Percentiles rank a stretch among this genome's conserved stretches.
These are phyloP conservation scores for Tetrapisispora arboricola DNA, from an alignment of 805 yeast genomes.

Conservation along the genomic window DNA sequence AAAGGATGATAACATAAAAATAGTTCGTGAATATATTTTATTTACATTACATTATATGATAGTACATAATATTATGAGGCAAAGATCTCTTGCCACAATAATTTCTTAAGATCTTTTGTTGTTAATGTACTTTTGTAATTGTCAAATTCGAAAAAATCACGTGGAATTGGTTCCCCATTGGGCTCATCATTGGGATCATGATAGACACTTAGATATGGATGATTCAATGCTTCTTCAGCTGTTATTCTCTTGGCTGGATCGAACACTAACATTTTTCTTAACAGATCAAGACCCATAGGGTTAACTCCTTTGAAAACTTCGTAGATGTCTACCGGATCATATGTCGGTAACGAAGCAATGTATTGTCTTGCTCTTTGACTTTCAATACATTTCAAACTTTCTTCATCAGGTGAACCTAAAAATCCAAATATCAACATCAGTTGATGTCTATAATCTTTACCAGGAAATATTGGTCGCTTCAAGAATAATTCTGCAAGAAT, in stretches of 20 bases:
- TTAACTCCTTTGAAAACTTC: conserved; percentile 40
- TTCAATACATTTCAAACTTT: conserved; percentile 64
- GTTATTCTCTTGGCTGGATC: conserved; percentile 76
- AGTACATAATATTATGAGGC: not conserved
- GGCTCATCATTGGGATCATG: conserved; percentile 97
- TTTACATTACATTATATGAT: not conserved
- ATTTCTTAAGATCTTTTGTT: conserved; percentile 61
- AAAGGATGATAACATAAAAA: no score
- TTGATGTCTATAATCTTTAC: conserved; percentile 89
- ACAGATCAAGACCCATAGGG: conserved; percentile 58
- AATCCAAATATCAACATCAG: conserved; percentile 73
- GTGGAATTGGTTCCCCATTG: conserved; percentile 67
- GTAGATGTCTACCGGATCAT: conserved; percentile 19
- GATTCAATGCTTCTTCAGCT: conserved; percentile 73
- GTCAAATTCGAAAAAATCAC: conserved; percentile 85
- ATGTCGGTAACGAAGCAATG: conserved; percentile 66
- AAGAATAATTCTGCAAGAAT: conserved; percentile 83
- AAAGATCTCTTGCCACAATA: conserved; percentile 69
- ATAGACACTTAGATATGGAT: conserved; percentile 78
- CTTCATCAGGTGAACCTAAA: conserved; percentile 79
- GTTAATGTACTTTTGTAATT: conserved; percentile 67
- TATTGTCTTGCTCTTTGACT: conserved; percentile 83
- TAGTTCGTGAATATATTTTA: no score
- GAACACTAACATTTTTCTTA: conserved; percentile 64
- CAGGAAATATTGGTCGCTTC: conserved; percentile 86